These are phyloP conservation scores for Annulohypoxylon stygium DNA, from an alignment of 495 filamentous ascomycete genomes.

Conservation along the genomic window DNA sequence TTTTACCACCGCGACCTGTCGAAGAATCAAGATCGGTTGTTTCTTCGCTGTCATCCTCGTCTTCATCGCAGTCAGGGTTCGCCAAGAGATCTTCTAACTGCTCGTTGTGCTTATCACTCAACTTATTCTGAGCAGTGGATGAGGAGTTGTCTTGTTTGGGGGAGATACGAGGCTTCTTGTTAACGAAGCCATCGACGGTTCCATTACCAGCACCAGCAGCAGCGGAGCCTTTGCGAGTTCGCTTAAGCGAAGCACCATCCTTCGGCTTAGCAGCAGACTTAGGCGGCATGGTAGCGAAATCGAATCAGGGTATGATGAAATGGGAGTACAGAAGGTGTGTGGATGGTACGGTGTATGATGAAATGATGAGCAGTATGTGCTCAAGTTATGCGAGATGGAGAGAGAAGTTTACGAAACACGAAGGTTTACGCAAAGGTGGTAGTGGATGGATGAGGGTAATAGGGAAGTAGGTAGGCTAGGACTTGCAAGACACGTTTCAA, in stretches of 20 bases:
- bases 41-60: background rate
- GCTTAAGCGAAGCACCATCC: background rate
- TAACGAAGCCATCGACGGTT: background rate
- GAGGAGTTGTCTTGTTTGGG: background rate
- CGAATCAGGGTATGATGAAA: background rate
- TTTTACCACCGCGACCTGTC: background rate
- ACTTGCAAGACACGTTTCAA: background rate
- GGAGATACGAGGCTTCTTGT: background rate
- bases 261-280: background rate
- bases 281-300: conserved; percentile 9
- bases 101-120: background rate
- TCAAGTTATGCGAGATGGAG: background rate
- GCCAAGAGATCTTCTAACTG: background rate
- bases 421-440: background rate
- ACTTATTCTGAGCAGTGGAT: background rate
- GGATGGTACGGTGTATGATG: background rate
- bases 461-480: background rate
- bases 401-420: background rate
- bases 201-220: background rate
- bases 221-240: background rate
- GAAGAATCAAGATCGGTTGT: background rate
- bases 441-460: background rate
- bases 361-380: background rate
- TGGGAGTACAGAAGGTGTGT: background rate
- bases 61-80: background rate